phyloP scores from a whole-genome alignment of 495 filamentous ascomycete species.

The Aspergillus sclerotioniger region DNA sequence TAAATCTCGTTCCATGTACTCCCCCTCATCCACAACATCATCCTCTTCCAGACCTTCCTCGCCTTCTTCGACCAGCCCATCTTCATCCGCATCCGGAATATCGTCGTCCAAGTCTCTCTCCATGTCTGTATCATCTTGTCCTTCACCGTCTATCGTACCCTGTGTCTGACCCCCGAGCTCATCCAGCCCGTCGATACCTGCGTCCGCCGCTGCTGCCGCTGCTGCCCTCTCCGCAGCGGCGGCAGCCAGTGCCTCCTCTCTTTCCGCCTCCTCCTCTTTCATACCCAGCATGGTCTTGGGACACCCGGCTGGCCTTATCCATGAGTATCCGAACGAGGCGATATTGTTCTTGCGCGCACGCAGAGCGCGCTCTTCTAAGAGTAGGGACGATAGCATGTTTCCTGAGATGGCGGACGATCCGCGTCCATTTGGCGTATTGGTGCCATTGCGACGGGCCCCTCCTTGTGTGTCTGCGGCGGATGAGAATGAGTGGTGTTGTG shows the following conservation, averaged over 20 bases:
- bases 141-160: conserved; percentile 26
- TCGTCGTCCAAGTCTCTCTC: conserved; percentile 29
- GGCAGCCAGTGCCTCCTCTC: conserved; percentile 73
- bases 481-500: conserved; percentile 25
- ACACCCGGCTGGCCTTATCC: conserved; percentile 77
- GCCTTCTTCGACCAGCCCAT: conserved; percentile 41
- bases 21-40: conserved; percentile 38
- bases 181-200: conserved; percentile 28
- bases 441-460: conserved; percentile 32
- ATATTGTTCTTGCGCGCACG: conserved; percentile 69
- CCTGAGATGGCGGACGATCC: conserved; percentile 27
- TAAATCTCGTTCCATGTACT: conserved; percentile 46
- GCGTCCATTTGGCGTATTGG: conserved; percentile 20
- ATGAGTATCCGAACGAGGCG: conserved; percentile 69
- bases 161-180: conserved; percentile 17
- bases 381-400: conserved; percentile 56
- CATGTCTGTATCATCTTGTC: conserved; percentile 33
- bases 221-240: conserved; percentile 65
- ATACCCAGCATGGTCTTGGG: conserved; percentile 73
- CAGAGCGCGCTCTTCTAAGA: conserved; percentile 65
- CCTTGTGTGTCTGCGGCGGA: conserved; percentile 19
- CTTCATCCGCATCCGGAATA: conserved; percentile 29
- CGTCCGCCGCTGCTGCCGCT: conserved; percentile 56
- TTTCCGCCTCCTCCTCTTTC: conserved; percentile 75
- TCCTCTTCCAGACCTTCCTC: conserved; percentile 43